Conservation (phyloP, 2,329 filamentous ascomycete genomes). For the Blastomyces parvus region DNA sequence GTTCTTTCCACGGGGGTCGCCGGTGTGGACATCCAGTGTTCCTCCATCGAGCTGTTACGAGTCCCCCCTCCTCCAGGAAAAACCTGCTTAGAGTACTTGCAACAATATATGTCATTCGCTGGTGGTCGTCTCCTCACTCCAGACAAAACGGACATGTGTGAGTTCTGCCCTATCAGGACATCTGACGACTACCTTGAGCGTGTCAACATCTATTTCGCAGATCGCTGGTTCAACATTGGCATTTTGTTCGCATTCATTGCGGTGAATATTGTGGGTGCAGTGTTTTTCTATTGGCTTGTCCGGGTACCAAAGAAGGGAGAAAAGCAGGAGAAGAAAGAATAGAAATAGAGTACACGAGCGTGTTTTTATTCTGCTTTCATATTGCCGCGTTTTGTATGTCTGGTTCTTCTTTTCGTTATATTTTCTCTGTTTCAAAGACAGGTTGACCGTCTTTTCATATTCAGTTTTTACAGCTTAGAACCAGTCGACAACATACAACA, state of each 20-base stretch:
- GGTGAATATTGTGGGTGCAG: constrained; percentile 53
- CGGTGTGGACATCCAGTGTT: constrained; percentile 25
- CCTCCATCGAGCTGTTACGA: constrained; percentile 26
- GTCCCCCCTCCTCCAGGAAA: constrained; percentile 47
- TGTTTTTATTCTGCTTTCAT: background rate
- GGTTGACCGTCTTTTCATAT: no score
- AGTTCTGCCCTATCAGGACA: constrained; percentile 39
- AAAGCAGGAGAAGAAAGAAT: constrained; percentile 16
- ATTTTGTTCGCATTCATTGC: constrained; percentile 57
- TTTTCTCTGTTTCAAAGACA: no score
- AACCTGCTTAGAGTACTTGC: constrained; percentile 50
- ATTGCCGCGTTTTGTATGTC: background rate
- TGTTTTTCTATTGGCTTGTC: constrained; percentile 55
- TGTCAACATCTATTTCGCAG: constrained; percentile 35
- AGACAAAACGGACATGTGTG: constrained; percentile 38
- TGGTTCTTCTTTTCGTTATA: background rate
- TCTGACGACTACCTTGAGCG: constrained; percentile 42
- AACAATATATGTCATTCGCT: constrained; percentile 27
- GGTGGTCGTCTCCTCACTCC: constrained; percentile 38
- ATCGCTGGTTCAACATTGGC: constrained; percentile 61
- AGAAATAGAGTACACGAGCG: constrained; percentile 5
- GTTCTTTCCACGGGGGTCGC: constrained; percentile 30
- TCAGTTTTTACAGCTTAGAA: no score
- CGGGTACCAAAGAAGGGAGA: constrained; percentile 40
- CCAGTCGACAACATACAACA: no score